These are phyloP conservation scores for Penicillium sp. DNA, from an alignment of 2,329 filamentous ascomycete genomes.

Conservation along the genomic window DNA sequence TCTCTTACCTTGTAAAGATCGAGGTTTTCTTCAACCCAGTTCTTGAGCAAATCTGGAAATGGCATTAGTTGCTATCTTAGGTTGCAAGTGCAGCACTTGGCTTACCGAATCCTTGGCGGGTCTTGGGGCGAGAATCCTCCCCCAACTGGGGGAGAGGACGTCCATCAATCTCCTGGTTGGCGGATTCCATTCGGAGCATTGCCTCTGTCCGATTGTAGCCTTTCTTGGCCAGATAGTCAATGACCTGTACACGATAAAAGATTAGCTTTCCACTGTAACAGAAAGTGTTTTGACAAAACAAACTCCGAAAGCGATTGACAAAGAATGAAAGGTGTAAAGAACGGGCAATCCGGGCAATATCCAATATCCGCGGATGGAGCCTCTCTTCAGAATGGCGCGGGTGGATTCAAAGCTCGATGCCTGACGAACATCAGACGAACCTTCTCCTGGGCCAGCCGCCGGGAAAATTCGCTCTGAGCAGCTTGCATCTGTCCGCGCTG, in stretches of 20 bases:
- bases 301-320: neutral
- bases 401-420: no score
- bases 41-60: constrained; percentile 59
- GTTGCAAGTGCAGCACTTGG: neutral
- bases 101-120: constrained; percentile 64
- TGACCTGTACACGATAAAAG: constrained; percentile 56
- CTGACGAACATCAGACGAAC: no score
- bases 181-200: constrained; percentile 85
- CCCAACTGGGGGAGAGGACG: constrained; percentile 63
- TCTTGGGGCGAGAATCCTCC: constrained; percentile 75
- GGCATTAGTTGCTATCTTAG: neutral
- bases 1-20: constrained; percentile 80
- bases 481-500: no score
- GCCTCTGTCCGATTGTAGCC: constrained; percentile 91
- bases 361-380: no score
- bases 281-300: neutral
- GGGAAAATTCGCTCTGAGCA: no score
- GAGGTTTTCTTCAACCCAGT: constrained; percentile 86
- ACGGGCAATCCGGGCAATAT: neutral
- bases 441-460: no score
- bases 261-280: neutral
- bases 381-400: no score
- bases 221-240: constrained; percentile 93
- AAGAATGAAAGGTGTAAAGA: neutral
- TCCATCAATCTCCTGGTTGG: constrained; percentile 75